phyloP scores from a whole-genome alignment of 495 filamentous ascomycete species.

The Cenococcum geophilum region DNA sequence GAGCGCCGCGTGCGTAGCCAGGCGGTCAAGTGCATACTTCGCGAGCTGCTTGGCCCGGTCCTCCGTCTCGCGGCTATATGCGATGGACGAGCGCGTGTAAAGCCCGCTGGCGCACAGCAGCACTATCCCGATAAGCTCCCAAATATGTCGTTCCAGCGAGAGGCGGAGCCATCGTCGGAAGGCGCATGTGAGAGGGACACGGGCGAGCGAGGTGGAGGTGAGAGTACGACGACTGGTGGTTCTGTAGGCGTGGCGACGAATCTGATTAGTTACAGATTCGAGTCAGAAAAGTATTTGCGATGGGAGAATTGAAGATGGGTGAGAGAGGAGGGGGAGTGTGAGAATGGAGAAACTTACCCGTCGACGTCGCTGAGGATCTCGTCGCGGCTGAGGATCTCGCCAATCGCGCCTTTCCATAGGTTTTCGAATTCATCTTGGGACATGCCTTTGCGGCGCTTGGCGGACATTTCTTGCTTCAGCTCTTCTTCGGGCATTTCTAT shows the following conservation, averaged over 20 bases:
- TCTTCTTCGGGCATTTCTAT: constrained; percentile 67
- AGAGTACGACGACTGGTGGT: constrained; percentile 48
- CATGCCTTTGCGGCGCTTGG: constrained; percentile 72
- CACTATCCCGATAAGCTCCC: constrained; percentile 73
- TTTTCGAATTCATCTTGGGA: constrained; percentile 85
- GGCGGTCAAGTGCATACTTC: constrained; percentile 69
- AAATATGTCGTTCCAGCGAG: constrained; percentile 91
- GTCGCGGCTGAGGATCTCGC: constrained; percentile 73
- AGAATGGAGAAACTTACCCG: constrained; percentile 58
- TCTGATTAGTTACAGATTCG: constrained; percentile 34
- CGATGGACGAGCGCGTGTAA: constrained; percentile 54
- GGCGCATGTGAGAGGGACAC: constrained; percentile 80
- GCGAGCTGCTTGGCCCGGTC: constrained; percentile 73
- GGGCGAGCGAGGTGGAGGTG: constrained; percentile 74
- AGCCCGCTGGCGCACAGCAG: constrained; percentile 44
- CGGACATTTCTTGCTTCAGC: constrained; percentile 65
- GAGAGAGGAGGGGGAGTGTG: constrained; percentile 1
- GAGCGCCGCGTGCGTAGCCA: constrained; percentile 73
- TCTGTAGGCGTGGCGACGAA: constrained; percentile 59
- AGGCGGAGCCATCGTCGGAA: constrained; percentile 82
- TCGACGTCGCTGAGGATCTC: constrained; percentile 66
- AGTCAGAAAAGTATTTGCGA: constrained; percentile 19
- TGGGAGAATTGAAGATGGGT: not conserved
- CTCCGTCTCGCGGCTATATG: constrained; percentile 53
- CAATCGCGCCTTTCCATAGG: constrained; percentile 78